Evolutionary conservation across 2,329 filamentous ascomycete species (phyloP).

Genomic region (Microcyclospora pomicola): DNA sequence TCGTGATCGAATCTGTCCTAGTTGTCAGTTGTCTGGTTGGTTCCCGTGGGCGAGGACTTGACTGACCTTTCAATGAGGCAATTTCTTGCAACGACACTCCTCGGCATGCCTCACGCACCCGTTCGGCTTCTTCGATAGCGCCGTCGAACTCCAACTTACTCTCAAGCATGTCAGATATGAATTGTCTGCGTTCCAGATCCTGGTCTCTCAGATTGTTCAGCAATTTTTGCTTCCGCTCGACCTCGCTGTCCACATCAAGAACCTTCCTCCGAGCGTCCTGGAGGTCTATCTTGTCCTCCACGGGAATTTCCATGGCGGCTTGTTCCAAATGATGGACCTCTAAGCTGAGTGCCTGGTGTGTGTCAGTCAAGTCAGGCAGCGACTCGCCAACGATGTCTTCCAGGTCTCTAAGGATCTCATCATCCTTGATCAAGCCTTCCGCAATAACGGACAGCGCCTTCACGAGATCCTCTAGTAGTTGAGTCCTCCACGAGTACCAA

Average conservation of each 20-base stretch:
- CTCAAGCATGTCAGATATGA: conserved; percentile 48
- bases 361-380: conserved; percentile 50
- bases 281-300: conserved; percentile 69
- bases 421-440: conserved; percentile 64
- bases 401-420: conserved; percentile 50
- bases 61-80: conserved; percentile 57
- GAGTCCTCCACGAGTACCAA: conserved; percentile 97
- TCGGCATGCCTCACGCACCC: conserved; percentile 71
- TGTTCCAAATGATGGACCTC: conserved; percentile 53
- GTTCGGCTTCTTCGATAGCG: conserved; percentile 72
- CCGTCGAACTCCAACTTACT: conserved; percentile 55
- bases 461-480: conserved; percentile 68
- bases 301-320: conserved; percentile 59
- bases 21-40: conserved; percentile 24
- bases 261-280: conserved; percentile 58
- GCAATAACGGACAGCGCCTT: conserved; percentile 64
- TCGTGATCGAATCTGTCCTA: conserved; percentile 45
- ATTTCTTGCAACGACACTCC: conserved; percentile 83
- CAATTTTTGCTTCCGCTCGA: conserved; percentile 54
- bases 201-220: conserved; percentile 54
- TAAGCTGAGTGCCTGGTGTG: conserved; percentile 46
- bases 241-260: conserved; percentile 48
- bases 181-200: conserved; percentile 50
- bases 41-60: not conserved
- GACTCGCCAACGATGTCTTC: conserved; percentile 53